Evolutionary conservation across 2,329 filamentous ascomycete genomes (phyloP).

Genomic region (Aspergillaceae sp.): DNA sequence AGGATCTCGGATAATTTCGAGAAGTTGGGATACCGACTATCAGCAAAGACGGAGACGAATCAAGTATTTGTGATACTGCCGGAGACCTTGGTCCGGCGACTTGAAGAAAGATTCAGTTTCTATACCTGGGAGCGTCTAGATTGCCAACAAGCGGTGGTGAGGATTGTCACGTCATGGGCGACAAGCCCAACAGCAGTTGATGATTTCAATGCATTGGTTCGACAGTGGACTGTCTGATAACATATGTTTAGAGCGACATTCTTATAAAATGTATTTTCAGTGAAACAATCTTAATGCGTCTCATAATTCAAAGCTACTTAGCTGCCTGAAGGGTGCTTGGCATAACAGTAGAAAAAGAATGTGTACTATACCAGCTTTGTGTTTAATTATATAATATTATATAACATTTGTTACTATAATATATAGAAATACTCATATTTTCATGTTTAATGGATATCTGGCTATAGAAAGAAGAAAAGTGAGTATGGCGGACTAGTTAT

Average conservation of each 20-base stretch:
- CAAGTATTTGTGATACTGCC: constrained; percentile 45
- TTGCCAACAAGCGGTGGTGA: constrained; percentile 34
- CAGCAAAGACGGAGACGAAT: constrained; percentile 43
- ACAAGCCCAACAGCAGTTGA: constrained; percentile 39
- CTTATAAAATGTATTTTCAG: not conserved
- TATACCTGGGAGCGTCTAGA: constrained; percentile 42
- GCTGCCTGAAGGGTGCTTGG: too few relatives aligned
- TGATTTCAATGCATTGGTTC: constrained; percentile 22
- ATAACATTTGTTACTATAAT: too few relatives aligned
- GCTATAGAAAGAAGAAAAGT: too few relatives aligned
- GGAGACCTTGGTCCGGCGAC: constrained; percentile 25
- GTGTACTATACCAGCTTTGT: too few relatives aligned
- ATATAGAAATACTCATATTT: too few relatives aligned
- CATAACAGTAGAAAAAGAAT: too few relatives aligned
- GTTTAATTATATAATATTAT: too few relatives aligned
- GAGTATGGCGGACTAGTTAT: too few relatives aligned
- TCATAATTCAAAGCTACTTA: too few relatives aligned
- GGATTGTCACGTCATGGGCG: constrained; percentile 45
- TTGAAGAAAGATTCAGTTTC: constrained; percentile 40
- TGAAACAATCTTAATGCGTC: too few relatives aligned
- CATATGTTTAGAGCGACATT: not conserved
- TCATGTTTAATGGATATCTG: too few relatives aligned
- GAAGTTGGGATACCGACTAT: constrained; percentile 34
- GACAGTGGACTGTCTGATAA: constrained; percentile 15
- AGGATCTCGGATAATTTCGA: constrained; percentile 38